Evolutionary conservation across 1,284 basidiomycete species (phyloP), one percentile per base, ranked within the genome.

Genomic region (Gymnopus androsaceus): DNA sequence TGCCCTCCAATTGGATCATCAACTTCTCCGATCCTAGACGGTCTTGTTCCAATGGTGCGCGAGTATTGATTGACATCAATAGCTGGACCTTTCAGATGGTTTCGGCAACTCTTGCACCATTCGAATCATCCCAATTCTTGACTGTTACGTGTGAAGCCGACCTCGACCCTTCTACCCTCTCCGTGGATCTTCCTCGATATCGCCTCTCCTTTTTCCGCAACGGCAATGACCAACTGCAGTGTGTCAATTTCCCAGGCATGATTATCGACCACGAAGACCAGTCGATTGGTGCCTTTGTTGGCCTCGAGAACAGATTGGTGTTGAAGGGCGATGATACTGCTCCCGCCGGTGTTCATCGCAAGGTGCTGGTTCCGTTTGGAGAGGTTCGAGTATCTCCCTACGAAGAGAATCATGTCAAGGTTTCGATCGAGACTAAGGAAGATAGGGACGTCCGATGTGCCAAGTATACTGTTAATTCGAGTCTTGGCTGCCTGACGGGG

Each of bases 401-500:
- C 3, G 17, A 14, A 1, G 44, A 67, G 34, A n/a, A n/a, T n/a
- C 72, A 75, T 37, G 65, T 66, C 19, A 19, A 17, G 1, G 59
- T 73, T 14, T 30, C 56, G 1, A 62, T 74, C 34, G 28, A 63
- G 14, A 63, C 41, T 19, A 12, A 36, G 42, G 23, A 54, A 15
- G 54, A 69, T 7, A 55, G 25, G 14, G 30, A 21, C 11, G 31
- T 19, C 8, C 17, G 8, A 0, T 76, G 72, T 60, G 66, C 72
- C 51, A 67, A 67, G 9, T 82, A 81, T 56, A 61, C 63, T 0
- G 60, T 79, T 25, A 71, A 82, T 58, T 59, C 56, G 0, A 65
- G 70, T 9, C 65, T 82, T 7, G 71, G 76, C 4, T 66, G 69
- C 51, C 64, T 82, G 2, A 65, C 65, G 0, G 70, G 73, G 2